phyloP scores from a whole-genome alignment of 139 green algal genomes.

The Edaphochlamys debaryana region DNA sequence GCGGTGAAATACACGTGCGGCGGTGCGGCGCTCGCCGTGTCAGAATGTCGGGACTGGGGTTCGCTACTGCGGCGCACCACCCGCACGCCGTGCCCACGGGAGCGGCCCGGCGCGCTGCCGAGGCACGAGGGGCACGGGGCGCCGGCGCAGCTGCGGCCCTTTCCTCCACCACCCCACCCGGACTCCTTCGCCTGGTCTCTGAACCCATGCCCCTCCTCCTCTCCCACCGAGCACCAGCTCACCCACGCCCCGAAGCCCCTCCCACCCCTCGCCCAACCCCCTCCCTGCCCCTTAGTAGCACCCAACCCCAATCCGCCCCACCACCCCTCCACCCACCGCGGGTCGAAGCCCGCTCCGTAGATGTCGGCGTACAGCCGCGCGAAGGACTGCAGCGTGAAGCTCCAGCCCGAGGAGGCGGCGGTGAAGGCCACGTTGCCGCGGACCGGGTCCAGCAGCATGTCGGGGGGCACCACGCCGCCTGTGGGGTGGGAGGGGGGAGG shows the following conservation, averaged over 20 bases:
- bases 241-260: no score
- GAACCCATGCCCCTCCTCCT: no score
- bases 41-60: constrained; percentile 24
- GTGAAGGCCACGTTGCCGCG: constrained; percentile 94
- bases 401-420: constrained; percentile 81
- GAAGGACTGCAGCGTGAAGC: constrained; percentile 95
- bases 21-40: constrained; percentile 8
- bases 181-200: no score
- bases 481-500: no score
- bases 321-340: no score
- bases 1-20: constrained; percentile 42
- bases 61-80: neutral
- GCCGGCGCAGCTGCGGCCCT: neutral
- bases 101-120: neutral
- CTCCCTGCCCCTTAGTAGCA: no score
- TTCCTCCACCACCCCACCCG: no score
- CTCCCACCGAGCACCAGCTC: no score
- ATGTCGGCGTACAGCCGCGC: constrained; percentile 85
- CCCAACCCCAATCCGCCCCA: no score
- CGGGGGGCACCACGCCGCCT: constrained; percentile 38
- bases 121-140: neutral
- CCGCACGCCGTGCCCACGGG: neutral
- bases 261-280: no score
- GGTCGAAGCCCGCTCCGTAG: constrained; percentile 55
- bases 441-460: constrained; percentile 74